Evolutionary conservation across 2,329 filamentous ascomycete genomes (phyloP).

Genomic region (Gliomastix tumulicola): DNA sequence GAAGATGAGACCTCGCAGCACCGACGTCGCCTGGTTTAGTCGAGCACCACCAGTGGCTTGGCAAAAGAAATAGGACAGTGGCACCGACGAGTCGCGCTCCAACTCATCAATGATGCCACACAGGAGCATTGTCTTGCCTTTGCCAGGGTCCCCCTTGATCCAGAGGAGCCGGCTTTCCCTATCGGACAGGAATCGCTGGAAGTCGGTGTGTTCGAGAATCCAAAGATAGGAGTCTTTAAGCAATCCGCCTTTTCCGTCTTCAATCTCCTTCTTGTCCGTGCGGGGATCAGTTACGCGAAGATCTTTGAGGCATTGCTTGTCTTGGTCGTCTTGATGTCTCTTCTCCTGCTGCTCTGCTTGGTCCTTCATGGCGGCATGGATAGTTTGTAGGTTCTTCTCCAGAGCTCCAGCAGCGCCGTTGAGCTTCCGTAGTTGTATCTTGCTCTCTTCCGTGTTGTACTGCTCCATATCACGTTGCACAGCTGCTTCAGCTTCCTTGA

Average conservation of each 20-base stretch:
- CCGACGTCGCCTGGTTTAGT: conserved; percentile 28
- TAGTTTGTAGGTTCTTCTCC: conserved; percentile 1
- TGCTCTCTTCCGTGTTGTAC: conserved; percentile 7
- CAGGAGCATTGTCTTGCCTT: conserved; percentile 36
- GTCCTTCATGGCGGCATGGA: conserved; percentile 1
- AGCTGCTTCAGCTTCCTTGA: conserved; percentile 16
- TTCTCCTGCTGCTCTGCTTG: neutral
- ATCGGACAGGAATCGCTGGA: conserved; percentile 9
- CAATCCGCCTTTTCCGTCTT: conserved; percentile 21
- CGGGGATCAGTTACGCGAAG: conserved; percentile 3
- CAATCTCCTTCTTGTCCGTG: conserved; percentile 7
- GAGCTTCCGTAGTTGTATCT: conserved; percentile 1
- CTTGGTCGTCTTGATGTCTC: neutral
- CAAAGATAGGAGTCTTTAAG: conserved; percentile 21
- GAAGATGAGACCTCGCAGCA: conserved; percentile 33
- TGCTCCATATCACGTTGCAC: conserved; percentile 5
- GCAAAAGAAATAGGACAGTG: conserved; percentile 27
- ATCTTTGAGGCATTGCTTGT: conserved; percentile 1
- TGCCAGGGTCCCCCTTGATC: conserved; percentile 30
- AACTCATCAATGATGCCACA: conserved; percentile 18
- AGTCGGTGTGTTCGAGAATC: conserved; percentile 19
- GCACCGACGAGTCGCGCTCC: neutral
- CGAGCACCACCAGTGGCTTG: conserved; percentile 26
- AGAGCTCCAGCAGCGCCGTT: neutral
- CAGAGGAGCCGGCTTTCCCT: conserved; percentile 21